Conservation (phyloP, 176 grass and related monocot species). For the Elymus sibiricus region DNA sequence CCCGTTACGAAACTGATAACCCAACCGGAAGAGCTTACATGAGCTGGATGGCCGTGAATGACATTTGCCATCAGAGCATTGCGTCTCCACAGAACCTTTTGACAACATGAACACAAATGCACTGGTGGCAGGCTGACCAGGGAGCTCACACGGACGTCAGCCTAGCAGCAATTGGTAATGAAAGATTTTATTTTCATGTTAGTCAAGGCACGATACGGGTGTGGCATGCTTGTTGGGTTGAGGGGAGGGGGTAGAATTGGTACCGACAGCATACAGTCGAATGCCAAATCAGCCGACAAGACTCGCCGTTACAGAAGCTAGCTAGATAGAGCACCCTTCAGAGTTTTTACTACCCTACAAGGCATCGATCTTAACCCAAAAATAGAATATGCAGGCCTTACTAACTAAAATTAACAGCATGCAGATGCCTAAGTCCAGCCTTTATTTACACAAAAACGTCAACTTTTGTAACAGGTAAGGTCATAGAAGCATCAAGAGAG, state of each 20-base stretch:
- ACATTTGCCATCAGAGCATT: neutral
- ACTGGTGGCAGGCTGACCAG: slow-evolving; percentile 8
- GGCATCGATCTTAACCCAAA: neutral
- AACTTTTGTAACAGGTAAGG: neutral
- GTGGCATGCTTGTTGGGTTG: too few species aligned
- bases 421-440: neutral
- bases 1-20: neutral
- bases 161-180: neutral
- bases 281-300: neutral
- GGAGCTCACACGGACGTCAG: neutral
- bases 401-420: neutral
- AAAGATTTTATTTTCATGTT: too few species aligned
- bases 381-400: too few species aligned
- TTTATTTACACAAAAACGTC: neutral
- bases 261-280: too few species aligned
- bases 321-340: neutral
- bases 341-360: neutral
- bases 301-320: neutral
- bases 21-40: slow-evolving; percentile 12
- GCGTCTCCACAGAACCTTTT: neutral
- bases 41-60: slow-evolving; percentile 3
- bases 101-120: slow-evolving; percentile 4
- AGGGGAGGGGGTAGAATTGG: too few species aligned
- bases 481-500: neutral
- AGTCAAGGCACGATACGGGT: too few species aligned